Percentiles rank a stretch among this genome's conserved stretches.
These are phyloP conservation scores for Salix purpurea DNA, from an alignment of 345 rosid species.

Conservation along the genomic window DNA sequence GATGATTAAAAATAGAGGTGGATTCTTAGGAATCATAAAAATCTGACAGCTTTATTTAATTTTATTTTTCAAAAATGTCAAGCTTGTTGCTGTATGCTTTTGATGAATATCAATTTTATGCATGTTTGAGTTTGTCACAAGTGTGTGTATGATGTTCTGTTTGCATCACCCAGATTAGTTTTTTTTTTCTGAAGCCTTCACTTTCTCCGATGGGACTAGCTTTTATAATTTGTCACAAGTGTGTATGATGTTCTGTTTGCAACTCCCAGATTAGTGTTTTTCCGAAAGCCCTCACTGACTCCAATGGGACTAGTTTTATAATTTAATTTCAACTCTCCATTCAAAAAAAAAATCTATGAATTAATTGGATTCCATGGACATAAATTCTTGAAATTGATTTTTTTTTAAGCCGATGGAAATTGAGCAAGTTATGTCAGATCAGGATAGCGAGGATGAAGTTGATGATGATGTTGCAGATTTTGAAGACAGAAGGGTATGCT, in stretches of 20 bases:
- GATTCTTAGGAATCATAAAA: neutral
- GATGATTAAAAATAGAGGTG: neutral
- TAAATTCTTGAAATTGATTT: conserved; percentile 6
- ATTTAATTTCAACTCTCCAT: neutral
- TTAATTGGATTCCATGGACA: conserved; percentile 4
- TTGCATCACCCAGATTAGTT: neutral
- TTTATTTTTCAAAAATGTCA: neutral
- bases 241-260: neutral
- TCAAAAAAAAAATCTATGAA: neutral
- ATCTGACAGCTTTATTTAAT: neutral
- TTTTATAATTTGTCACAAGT: neutral
- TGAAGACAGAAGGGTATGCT: conserved; percentile 94
- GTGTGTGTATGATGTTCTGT: neutral
- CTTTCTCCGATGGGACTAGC: neutral
- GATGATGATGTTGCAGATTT: conserved; percentile 99
- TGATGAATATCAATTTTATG: neutral
- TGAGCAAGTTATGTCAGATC: conserved; percentile 89
- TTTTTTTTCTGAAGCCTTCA: neutral
- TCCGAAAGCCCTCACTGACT: neutral
- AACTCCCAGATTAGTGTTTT: neutral
- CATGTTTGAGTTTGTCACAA: neutral
- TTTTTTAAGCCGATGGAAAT: conserved; percentile 76
- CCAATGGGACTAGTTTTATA: neutral
- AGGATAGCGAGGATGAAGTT: conserved; percentile 98
- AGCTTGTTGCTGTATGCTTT: neutral